Base-by-base conservation (phyloP, 2,329 filamentous ascomycete genomes). In the Penicillium crustosum region DNA sequence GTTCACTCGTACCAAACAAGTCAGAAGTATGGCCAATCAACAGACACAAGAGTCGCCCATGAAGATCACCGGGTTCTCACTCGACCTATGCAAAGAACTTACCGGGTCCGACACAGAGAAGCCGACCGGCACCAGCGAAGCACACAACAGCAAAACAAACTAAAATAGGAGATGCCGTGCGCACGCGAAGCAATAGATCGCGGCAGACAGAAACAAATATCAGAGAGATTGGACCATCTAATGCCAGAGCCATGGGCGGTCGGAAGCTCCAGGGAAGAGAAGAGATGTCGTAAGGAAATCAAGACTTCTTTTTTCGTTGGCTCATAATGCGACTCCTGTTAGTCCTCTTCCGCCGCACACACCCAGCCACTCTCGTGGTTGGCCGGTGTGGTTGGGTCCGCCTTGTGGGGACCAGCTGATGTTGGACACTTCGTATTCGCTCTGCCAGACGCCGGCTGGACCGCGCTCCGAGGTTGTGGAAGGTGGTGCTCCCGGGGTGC, bases 361-460 rank as follows among this genome's bases (percentile, higher is more conserved):
- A 6, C 78, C 77, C 35, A 80, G 66, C 75, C 75, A 77, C 61
- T 77, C 74, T 13, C 73, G 71, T 12, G 71, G 66, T 15, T 72
- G 68, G 12, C 71, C 68, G 7, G 69, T 60, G 49, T 57, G 62
- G 41, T 70, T 75, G 33, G 74, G 70, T n/a, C 73, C 71, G 8
- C 70, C 71, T 44, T 74, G 71, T 13, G 78, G 78, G 9, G 78
- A 78, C 78, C 78, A 80, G 59, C 76, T 79, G 53, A 80, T 70
- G 62, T 79, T 80, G 25, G 76, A 76, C 6, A 80, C 71, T 66
- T 80, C 78, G 60, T 76, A 79, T 44, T 77, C 76, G 59, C 75
- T 79, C 54, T 78, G 71, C 77, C 78, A 80, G 23, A 72, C 74
- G 7, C 76, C 77, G 2, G 75, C 74, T 6, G 78, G 78, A 1